These are phyloP conservation scores for Tylopilus cervinicoccineus DNA, from an alignment of 768 basidiomycete species.

Conservation along the genomic window DNA sequence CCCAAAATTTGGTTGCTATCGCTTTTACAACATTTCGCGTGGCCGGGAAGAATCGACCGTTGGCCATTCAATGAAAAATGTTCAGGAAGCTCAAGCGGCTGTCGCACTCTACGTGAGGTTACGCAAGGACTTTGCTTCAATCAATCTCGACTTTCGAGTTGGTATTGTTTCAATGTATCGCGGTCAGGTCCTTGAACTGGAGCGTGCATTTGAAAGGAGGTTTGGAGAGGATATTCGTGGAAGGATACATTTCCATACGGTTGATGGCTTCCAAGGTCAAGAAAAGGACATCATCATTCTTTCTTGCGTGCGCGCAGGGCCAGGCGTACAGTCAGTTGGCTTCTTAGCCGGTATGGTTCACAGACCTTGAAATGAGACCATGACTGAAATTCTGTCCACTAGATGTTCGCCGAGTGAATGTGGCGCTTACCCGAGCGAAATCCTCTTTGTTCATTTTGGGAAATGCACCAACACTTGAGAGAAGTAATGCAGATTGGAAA, in stretches of 20 bases:
- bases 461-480: slow-evolving; percentile 82
- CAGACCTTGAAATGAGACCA: background rate
- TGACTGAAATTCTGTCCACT: slow-evolving; percentile 1
- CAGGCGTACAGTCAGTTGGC: slow-evolving; percentile 76
- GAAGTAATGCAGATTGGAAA: slow-evolving; percentile 79
- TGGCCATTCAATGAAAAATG: slow-evolving; percentile 75
- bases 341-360: slow-evolving; percentile 69
- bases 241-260: slow-evolving; percentile 90
- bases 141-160: slow-evolving; percentile 52
- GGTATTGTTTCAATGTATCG: slow-evolving; percentile 93
- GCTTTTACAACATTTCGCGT: slow-evolving; percentile 76
- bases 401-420: slow-evolving; percentile 93
- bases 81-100: slow-evolving; percentile 68
- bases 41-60: slow-evolving; percentile 55
- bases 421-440: slow-evolving; percentile 95
- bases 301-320: slow-evolving; percentile 92
- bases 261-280: slow-evolving; percentile 98
- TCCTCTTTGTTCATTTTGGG: slow-evolving; percentile 94
- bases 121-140: slow-evolving; percentile 53
- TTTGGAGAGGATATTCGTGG: slow-evolving; percentile 70
- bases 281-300: slow-evolving; percentile 98
- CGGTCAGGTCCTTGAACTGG: slow-evolving; percentile 78
- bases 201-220: slow-evolving; percentile 58
- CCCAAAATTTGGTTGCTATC: slow-evolving; percentile 77
- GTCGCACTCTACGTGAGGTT: slow-evolving; percentile 74